Percentiles rank a stretch among this genome's conserved stretches.
These are phyloP conservation scores for Dactylellina cionopaga DNA, from an alignment of 2,329 filamentous ascomycete species.

Conservation along the genomic window DNA sequence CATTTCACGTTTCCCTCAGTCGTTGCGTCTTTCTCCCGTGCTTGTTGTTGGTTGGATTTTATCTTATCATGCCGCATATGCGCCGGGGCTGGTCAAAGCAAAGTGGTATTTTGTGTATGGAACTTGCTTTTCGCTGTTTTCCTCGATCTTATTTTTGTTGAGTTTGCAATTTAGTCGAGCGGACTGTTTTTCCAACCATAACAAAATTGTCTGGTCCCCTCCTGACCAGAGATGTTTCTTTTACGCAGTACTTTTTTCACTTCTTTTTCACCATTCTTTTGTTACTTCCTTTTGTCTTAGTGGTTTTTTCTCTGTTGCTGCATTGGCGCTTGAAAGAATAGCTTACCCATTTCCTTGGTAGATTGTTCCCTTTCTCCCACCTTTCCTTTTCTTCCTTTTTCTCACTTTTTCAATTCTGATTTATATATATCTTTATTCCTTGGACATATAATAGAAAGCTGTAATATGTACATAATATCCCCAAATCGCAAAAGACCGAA, in stretches of 20 bases:
- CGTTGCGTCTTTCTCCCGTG: slow-evolving; percentile 11
- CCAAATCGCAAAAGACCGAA: neutral
- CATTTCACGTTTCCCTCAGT: slow-evolving; percentile 25
- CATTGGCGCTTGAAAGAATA: neutral
- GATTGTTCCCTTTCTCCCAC: slow-evolving; percentile 11
- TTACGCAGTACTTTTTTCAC: neutral
- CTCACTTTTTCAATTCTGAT: slow-evolving; percentile 7
- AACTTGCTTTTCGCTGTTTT: slow-evolving; percentile 26
- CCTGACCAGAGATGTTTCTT: slow-evolving; percentile 1
- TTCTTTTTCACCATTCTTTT: slow-evolving; percentile 7
- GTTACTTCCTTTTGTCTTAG: slow-evolving; percentile 20
- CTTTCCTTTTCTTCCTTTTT: slow-evolving; percentile 17
- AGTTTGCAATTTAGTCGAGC: slow-evolving; percentile 10
- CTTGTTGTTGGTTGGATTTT: slow-evolving; percentile 13
- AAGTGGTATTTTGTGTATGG: slow-evolving; percentile 33
- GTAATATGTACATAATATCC: slow-evolving; percentile 46
- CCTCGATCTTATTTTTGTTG: slow-evolving; percentile 19
- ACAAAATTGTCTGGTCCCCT: slow-evolving; percentile 7
- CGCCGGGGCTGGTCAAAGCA: slow-evolving; percentile 41
- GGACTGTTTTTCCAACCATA: neutral
- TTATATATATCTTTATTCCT: slow-evolving; percentile 28
- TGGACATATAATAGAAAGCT: slow-evolving; percentile 38
- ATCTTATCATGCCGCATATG: slow-evolving; percentile 29
- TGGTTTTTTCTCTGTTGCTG: neutral
- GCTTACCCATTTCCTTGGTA: slow-evolving; percentile 15